Conservation (phyloP, 345 rosid species). For the Punica granatum region DNA sequence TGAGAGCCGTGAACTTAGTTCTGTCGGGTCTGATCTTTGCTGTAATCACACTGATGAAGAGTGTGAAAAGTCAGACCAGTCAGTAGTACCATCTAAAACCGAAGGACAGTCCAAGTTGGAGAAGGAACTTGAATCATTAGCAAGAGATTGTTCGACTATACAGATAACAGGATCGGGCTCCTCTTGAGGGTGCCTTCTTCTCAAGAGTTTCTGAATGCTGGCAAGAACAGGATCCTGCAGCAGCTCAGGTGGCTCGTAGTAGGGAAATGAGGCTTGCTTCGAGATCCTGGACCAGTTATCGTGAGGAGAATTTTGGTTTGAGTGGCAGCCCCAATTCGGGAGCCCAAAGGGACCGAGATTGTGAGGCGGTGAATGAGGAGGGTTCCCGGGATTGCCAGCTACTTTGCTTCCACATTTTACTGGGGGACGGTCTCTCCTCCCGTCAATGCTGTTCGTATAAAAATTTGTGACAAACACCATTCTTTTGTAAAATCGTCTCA, state of each 20-base stretch:
- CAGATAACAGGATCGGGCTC: conserved; percentile 29
- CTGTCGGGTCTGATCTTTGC: conserved; percentile 36
- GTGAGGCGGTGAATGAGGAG: conserved; percentile 12
- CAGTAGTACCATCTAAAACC: conserved; percentile 14
- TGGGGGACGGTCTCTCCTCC: conserved; percentile 64
- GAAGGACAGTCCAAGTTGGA: conserved; percentile 19
- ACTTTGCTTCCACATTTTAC: conserved; percentile 37
- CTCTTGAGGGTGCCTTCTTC: conserved; percentile 17
- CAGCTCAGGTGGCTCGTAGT: conserved; percentile 66
- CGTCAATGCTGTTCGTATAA: conserved; percentile 54
- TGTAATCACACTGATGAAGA: conserved; percentile 53
- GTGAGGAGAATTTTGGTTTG: conserved; percentile 12
- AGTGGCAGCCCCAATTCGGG: conserved; percentile 29
- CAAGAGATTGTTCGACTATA: conserved; percentile 18
- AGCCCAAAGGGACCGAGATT: conserved; percentile 21
- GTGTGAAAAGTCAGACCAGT: conserved; percentile 26
- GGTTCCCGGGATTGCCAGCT: not conserved
- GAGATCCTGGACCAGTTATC: not conserved
- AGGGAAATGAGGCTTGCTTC: conserved; percentile 16
- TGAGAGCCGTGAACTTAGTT: conserved; percentile 67
- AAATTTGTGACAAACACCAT: conserved; percentile 16
- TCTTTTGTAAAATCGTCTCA: conserved; percentile 26
- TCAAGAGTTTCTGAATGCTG: conserved; percentile 24
- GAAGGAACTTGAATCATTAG: conserved; percentile 14
- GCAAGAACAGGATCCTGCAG: conserved; percentile 40